A percentile compares a stretch with the other conserved stretches of the same genome.
Evolutionary conservation across 352 stramenopile genomes (phyloP).

Genomic region (Pythium aristosporum): DNA sequence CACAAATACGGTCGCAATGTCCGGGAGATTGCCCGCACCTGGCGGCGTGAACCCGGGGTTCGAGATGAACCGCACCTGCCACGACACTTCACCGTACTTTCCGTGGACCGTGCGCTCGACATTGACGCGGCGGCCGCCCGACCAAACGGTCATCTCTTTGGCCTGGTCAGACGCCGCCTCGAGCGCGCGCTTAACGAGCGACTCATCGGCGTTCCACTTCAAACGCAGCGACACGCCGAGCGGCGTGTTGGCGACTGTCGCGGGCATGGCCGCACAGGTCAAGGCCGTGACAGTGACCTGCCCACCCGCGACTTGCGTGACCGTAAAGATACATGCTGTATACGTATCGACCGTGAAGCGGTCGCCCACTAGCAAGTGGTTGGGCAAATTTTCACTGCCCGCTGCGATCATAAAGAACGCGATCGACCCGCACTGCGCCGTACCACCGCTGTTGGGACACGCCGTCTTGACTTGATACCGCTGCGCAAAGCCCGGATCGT

Average conservation of each 20-base stretch:
- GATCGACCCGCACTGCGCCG: constrained; percentile 29
- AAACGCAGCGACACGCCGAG: constrained; percentile 37
- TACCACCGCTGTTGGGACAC: constrained; percentile 24
- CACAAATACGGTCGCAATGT: constrained; percentile 50
- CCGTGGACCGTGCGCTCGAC: constrained; percentile 90
- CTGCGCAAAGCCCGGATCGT: constrained; percentile 56
- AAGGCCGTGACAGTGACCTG: constrained; percentile 38
- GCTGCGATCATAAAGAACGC: constrained; percentile 31
- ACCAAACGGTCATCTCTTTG: constrained; percentile 43
- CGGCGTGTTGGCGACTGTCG: constrained; percentile 18
- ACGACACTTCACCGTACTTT: constrained; percentile 95
- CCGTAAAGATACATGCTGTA: constrained; percentile 53
- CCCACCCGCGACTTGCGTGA: constrained; percentile 30
- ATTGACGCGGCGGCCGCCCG: constrained; percentile 65
- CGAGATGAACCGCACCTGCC: constrained; percentile 92
- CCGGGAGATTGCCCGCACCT: constrained; percentile 87
- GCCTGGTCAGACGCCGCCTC: constrained; percentile 49
- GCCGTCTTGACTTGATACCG: constrained; percentile 42
- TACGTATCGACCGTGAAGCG: constrained; percentile 58
- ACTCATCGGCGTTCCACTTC: constrained; percentile 70
- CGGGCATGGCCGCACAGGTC: constrained; percentile 31
- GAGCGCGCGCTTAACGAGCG: constrained; percentile 45
- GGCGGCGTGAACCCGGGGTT: constrained; percentile 89
- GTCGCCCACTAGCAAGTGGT: constrained; percentile 39
- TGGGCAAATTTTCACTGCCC: constrained; percentile 34